Evolutionary conservation across 192 early-diverging fungal genomes (phyloP), one percentile per base, ranked within the genome.

Genomic region (Umbelopsis isabellina): DNA sequence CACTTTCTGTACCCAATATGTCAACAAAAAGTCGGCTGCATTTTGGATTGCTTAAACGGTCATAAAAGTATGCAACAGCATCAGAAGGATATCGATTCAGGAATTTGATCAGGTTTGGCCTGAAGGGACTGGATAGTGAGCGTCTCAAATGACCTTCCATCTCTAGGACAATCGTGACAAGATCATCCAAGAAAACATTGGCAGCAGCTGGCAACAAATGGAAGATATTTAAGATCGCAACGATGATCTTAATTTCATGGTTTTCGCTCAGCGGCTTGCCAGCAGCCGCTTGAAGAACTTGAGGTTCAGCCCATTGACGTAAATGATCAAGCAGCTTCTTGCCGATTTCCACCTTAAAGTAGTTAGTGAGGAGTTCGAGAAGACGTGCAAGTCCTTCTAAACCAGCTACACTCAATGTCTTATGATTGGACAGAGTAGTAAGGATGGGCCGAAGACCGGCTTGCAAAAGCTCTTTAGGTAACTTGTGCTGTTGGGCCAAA

Each of bases 271-370:
- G 80, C 0, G 95, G 87, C 61, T 92, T 91, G 23, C 87, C 90
- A 1, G 95, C 87, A 7, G 89, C 88, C 33, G 93, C 92, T 58
- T 92, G 88, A 10, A 98, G 74, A 58, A 93, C 85, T 45, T 86
- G 83, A 11, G 95, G 94, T 46, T 93, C 93, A 35, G 96, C 95
- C 96, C 95, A 98, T 64, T 91, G 87, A 27, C 90, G 87, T 67
- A 99, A 80, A 77, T 99, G 98, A 76, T 99, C 97, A 22, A 99
- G 75, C 15, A 99, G 83, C 84, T 97, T 97, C 68, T 92, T 93
- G n/a, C 98, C 97, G 46, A 99, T 97, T 73, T 99, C 96, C 12
- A 94, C 93, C 74, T 97, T 99, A 83, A 99, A 99, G 77, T 98
- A 99, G 78, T 93, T 98, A 23, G 94, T 95, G 68, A 99, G 75